Percentiles rank a stretch among this genome's conserved stretches.
Conservation (phyloP, 495 filamentous ascomycete species). For the Penicillium robsamsonii region DNA sequence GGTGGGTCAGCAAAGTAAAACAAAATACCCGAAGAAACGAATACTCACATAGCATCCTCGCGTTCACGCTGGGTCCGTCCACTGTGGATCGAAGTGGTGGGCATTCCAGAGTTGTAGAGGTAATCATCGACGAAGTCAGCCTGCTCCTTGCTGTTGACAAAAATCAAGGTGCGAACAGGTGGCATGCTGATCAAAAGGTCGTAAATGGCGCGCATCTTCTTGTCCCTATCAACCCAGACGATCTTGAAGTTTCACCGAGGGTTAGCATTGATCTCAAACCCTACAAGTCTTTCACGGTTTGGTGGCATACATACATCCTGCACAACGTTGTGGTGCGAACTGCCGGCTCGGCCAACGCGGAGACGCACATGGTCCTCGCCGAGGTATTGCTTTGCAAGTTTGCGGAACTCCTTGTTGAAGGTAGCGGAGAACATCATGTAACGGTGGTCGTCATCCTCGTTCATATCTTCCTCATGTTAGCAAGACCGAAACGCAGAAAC, state of each 20-base stretch:
- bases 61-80: constrained; percentile 89
- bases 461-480: constrained; percentile 49
- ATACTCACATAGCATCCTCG: constrained; percentile 79
- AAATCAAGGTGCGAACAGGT: constrained; percentile 82
- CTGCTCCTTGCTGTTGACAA: constrained; percentile 74
- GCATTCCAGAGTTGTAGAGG: constrained; percentile 73
- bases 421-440: constrained; percentile 97
- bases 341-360: constrained; percentile 80
- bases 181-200: constrained; percentile 67
- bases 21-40: background rate
- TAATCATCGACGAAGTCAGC: constrained; percentile 86
- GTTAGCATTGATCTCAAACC: background rate
- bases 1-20: background rate
- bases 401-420: constrained; percentile 73
- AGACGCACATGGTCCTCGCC: constrained; percentile 69
- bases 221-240: constrained; percentile 55
- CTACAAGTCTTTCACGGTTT: background rate
- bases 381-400: constrained; percentile 73
- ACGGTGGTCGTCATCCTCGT: constrained; percentile 75
- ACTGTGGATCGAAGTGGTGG: constrained; percentile 80
- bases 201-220: constrained; percentile 68
- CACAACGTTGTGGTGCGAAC: constrained; percentile 71
- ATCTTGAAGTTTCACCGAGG: constrained; percentile 37
- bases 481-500: background rate
- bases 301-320: constrained; percentile 53